phyloP scores from a whole-genome alignment of 2,329 filamentous ascomycete genomes.

The Phaeosphaeriaceae sp. region DNA sequence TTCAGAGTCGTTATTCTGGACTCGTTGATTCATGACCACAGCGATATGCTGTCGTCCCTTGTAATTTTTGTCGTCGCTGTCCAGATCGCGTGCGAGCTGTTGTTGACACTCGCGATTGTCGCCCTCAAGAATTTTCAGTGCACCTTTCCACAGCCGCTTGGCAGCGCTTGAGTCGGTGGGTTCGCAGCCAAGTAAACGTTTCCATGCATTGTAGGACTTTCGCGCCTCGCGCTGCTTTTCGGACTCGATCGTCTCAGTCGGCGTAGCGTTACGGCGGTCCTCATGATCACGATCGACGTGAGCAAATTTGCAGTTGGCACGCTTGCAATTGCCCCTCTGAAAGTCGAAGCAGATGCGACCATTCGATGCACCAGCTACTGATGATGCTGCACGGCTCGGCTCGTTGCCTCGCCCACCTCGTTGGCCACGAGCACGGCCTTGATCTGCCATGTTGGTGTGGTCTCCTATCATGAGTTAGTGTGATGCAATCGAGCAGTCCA shows the following conservation, averaged over 20 bases:
- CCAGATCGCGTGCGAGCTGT: constrained; percentile 41
- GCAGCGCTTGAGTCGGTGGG: constrained; percentile 24
- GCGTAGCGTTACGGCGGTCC: not conserved
- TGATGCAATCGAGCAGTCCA: not conserved
- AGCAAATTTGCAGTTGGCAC: not conserved
- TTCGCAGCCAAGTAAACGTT: constrained; percentile 26
- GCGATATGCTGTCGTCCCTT: constrained; percentile 39
- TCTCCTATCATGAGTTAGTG: not conserved
- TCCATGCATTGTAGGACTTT: constrained; percentile 38
- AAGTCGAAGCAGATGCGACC: constrained; percentile 1
- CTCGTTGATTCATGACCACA: constrained; percentile 23
- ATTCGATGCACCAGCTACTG: not conserved
- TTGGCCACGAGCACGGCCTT: not conserved
- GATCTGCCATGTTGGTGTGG: not conserved
- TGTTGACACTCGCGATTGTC: constrained; percentile 43
- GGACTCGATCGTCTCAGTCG: constrained; percentile 19
- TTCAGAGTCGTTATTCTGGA: constrained; percentile 1
- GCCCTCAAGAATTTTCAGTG: constrained; percentile 34
- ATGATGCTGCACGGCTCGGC: not conserved
- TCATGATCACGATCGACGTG: constrained; percentile 2
- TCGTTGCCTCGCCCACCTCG: not conserved
- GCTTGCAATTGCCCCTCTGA: constrained; percentile 5
- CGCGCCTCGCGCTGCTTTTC: constrained; percentile 30
- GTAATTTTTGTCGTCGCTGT: constrained; percentile 31
- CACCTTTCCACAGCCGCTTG: constrained; percentile 36